Base-by-base conservation (phyloP, 352 stramenopile genomes). In the Pythium biforme region DNA sequence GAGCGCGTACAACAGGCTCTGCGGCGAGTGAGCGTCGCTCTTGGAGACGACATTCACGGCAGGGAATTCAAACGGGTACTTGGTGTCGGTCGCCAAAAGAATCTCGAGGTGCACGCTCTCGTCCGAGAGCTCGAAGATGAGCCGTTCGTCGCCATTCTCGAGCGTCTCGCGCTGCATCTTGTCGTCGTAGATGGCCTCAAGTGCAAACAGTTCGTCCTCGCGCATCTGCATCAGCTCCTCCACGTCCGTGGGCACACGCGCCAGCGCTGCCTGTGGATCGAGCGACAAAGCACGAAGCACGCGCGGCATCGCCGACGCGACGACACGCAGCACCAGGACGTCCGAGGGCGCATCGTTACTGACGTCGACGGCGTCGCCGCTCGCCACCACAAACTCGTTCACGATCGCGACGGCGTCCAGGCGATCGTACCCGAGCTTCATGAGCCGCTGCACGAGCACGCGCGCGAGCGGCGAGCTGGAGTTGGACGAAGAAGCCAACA, bases 161-260 rank as follows among this genome's bases (percentile, higher is more conserved):
- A 83, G 48, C 15, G 49, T 52, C 22, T 66, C 52, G 11, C 79
- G 62, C 17, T 49, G 57, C 2, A 92, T 57, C 52, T 79, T 89
- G 55, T 95, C 79, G 43, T 91, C 84, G 58, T 92, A 95, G 48
- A 95, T 95, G 9, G 86, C 78, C 60, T 94, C 84, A 3, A 95
- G 56, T 14, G 81, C 86, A 37, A 93, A 85, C 5, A 92, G 66
- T 34, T 95, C 86, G 34, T 95, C 81, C 53, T 89, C 76, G 3
- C 81, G 83, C 62, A 79, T 66, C 17, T 72, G 68, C 11, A 73
- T 37, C 15, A 89, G 53, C 48, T 92, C 84, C 2, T 85, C 77
- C 0, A 70, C 52, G 46, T 75, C 66, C 6, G 52, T 47, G 4
- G 64, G 43, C 19, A 29, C 49, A 12, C 15, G 25, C 9, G 10